Conservation (phyloP, 2,329 filamentous ascomycete genomes). For the Monilinia fructigena region DNA sequence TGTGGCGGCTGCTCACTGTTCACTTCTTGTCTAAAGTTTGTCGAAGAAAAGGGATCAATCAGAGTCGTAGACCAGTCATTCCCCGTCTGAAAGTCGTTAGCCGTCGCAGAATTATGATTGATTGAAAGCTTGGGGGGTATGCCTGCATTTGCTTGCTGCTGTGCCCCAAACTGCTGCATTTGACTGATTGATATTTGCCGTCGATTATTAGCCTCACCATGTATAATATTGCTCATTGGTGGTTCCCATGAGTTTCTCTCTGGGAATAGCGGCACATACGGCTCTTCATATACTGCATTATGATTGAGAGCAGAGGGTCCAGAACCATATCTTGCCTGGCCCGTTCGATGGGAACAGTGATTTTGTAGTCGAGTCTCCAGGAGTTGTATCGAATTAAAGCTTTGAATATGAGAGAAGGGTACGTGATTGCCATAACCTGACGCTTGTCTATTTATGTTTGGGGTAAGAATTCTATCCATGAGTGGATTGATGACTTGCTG, state of each 20-base stretch:
- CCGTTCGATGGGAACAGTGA: not conserved
- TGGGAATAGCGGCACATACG: not conserved
- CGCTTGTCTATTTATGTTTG: not conserved
- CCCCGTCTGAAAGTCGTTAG: not conserved
- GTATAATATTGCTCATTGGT: too few relatives aligned
- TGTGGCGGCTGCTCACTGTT: not conserved
- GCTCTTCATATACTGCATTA: not conserved
- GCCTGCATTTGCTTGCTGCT: not conserved
- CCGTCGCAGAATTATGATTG: not conserved
- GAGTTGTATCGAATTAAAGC: too few relatives aligned
- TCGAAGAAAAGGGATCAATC: too few relatives aligned
- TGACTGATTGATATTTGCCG: too few relatives aligned
- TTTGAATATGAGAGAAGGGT: not conserved
- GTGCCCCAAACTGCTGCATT: not conserved
- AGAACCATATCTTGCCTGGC: not conserved
- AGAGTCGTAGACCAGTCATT: not conserved
- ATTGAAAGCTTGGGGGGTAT: not conserved
- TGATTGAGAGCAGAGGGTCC: not conserved
- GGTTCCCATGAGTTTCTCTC: slow-evolving; percentile 6
- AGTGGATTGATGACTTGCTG: not conserved
- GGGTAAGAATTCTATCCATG: not conserved
- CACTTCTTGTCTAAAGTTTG: not conserved
- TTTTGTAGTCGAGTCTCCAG: not conserved
- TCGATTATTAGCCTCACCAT: not conserved
- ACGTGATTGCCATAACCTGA: not conserved